Evolutionary conservation across 495 filamentous ascomycete species (phyloP).

Genomic region (Talaromyces nanjingensis): DNA sequence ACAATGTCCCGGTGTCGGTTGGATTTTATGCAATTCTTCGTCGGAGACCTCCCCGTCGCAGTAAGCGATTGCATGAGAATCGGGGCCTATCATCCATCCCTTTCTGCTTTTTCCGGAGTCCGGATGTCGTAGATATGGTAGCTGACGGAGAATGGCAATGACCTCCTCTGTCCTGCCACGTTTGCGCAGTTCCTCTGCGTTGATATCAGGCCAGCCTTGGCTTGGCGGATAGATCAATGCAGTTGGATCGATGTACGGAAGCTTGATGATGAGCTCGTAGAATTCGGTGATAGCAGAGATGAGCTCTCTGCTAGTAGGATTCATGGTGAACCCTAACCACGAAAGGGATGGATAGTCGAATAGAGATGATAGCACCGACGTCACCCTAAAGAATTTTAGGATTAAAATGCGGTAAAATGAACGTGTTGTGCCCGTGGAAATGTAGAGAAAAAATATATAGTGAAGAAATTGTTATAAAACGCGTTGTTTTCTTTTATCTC

Average conservation of each 20-base stretch:
- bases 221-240: slow-evolving; percentile 9
- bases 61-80: slow-evolving; percentile 11
- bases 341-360: not conserved
- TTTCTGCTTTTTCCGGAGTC: not conserved
- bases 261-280: not conserved
- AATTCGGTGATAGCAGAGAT: not conserved
- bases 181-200: slow-evolving; percentile 7
- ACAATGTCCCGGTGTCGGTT: slow-evolving; percentile 12
- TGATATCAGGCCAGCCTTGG: slow-evolving; percentile 11
- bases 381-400: not conserved
- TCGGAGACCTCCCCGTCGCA: slow-evolving; percentile 11
- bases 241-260: slow-evolving; percentile 11
- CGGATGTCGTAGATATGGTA: slow-evolving; percentile 1
- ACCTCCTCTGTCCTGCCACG: slow-evolving; percentile 14
- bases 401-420: not conserved
- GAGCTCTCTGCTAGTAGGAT: not conserved
- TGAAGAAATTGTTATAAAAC: not conserved
- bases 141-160: slow-evolving; percentile 11
- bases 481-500: not conserved
- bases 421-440: not conserved
- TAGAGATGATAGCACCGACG: not conserved
- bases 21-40: slow-evolving; percentile 7
- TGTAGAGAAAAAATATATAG: not conserved
- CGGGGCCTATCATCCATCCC: slow-evolving; percentile 3
- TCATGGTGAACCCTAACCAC: not conserved